Evolutionary conservation across 768 basidiomycete genomes (phyloP), one percentile per base, ranked within the genome.

Genomic region (Hygrocybe punicea): DNA sequence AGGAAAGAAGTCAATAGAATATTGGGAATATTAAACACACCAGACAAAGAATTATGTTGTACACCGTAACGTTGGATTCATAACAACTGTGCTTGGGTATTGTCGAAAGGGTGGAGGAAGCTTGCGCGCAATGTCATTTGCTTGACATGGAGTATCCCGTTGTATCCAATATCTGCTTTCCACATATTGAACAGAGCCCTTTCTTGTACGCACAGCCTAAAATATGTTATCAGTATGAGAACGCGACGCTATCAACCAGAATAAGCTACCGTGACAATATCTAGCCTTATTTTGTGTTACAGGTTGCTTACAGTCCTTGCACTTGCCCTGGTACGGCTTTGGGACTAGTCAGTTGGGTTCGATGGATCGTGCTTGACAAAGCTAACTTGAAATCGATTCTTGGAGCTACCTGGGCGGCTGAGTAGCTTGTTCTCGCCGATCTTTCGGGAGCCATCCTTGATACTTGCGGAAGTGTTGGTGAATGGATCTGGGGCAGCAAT

Each of bases 401-500:
- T 89, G 53, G 86, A 85, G 58, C 79, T 82, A 29, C 85, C 86
- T 29, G 85, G 86, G 35, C 86, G 80, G 53, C 77, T 76, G 45
- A 90, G 75, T 25, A 92, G 82, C 76, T 91, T 91, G 76, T 92
- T 93, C 78, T 90, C 91, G 58, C 87, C 89, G 39, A 93, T 81
- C 71, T 81, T 91, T 60, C 91, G 81, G 29, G 85, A 82, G 48
- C 90, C 90, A 16, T 87, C 86, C 74, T 87, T 91, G 73, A 91
- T 87, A 60, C 84, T 83, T 50, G 74, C 73, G 2, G 87, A 85
- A 46, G 86, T 86, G 10, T 89, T 80, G 33, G 79, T 81, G 73
- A 92, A 93, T 39, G 91, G 91, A 74, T 93, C 91, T 47, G 91
- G 92, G 3, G 91, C 91, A 55, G 91, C 91, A 45, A 93, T 81